Conservation (phyloP, 164 flowering plant species). For the Annona cherimola region DNA sequence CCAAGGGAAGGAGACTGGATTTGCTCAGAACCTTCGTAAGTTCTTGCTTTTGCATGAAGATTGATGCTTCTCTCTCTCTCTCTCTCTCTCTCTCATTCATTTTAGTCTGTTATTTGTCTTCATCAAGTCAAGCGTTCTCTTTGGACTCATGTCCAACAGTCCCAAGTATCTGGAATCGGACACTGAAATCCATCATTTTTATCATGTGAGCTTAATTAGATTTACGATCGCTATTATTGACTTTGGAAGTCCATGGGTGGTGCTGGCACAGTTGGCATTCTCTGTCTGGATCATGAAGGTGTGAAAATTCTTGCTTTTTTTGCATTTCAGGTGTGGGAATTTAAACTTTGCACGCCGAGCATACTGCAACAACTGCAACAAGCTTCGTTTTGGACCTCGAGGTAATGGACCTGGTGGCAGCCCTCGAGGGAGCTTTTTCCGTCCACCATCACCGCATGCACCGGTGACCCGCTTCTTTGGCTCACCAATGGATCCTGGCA, state of each 20-base stretch:
- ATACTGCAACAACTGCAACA: slow-evolving; percentile 72
- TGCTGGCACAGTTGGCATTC: neutral
- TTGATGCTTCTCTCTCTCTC: neutral
- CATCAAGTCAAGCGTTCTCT: neutral
- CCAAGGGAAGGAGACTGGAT: slow-evolving; percentile 96
- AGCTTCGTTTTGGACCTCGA: slow-evolving; percentile 40
- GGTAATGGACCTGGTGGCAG: slow-evolving; percentile 14
- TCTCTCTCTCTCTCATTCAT: neutral
- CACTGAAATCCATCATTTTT: neutral
- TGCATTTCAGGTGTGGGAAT: slow-evolving; percentile 57
- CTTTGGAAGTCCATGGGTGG: neutral
- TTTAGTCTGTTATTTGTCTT: too few relatives aligned
- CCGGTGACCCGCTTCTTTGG: slow-evolving; percentile 54
- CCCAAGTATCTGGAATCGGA: neutral
- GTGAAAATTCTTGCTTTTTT: neutral
- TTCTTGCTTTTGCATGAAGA: slow-evolving; percentile 2
- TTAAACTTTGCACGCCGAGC: slow-evolving; percentile 87
- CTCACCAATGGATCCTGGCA: slow-evolving; percentile 52
- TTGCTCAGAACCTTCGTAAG: slow-evolving; percentile 82
- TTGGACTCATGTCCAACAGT: too few relatives aligned
- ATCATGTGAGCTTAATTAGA: neutral
- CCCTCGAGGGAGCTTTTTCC: slow-evolving; percentile 53
- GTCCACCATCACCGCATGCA: slow-evolving; percentile 42
- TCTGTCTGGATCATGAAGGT: neutral
- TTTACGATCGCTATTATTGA: neutral